Evolutionary conservation across 306 rosid genomes (phyloP).

Genomic region (Sindora glabra): DNA sequence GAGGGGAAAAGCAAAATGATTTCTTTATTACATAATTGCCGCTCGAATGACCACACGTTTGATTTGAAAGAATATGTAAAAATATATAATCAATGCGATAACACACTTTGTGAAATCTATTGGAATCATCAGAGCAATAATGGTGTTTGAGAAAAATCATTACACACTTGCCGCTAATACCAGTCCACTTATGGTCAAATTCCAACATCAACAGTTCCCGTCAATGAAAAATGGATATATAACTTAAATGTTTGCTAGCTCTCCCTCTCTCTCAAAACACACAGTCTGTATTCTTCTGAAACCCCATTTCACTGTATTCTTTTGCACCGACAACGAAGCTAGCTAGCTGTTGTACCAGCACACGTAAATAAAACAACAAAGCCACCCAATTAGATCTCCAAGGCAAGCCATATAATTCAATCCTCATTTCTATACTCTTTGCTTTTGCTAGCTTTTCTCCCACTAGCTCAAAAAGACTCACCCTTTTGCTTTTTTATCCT

Average conservation of each 20-base stretch:
- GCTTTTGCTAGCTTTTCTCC: slow-evolving; percentile 56
- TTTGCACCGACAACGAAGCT: slow-evolving; percentile 28
- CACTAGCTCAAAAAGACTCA: slow-evolving; percentile 65
- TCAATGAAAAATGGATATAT: slow-evolving; percentile 9
- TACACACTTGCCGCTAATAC: slow-evolving; percentile 4
- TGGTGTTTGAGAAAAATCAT: slow-evolving; percentile 22
- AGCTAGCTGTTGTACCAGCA: too few relatives aligned
- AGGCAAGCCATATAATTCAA: slow-evolving; percentile 32
- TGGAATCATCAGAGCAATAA: slow-evolving; percentile 32
- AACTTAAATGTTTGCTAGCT: slow-evolving; percentile 1
- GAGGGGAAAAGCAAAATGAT: slow-evolving; percentile 27
- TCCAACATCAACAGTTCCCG: slow-evolving; percentile 3
- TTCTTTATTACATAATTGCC: slow-evolving; percentile 12
- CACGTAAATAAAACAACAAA: too few relatives aligned
- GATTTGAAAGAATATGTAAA: slow-evolving; percentile 12
- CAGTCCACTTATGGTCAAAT: slow-evolving; percentile 21
- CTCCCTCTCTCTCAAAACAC: slow-evolving; percentile 2
- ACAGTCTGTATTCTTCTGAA: slow-evolving; percentile 16
- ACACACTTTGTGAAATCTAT: slow-evolving; percentile 13
- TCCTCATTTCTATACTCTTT: slow-evolving; percentile 2
- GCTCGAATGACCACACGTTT: slow-evolving; percentile 30
- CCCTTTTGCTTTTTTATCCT: slow-evolving; percentile 53
- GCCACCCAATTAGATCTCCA: slow-evolving; percentile 31
- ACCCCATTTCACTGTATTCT: slow-evolving; percentile 26
- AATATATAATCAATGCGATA: slow-evolving; percentile 20